Base-by-base conservation (phyloP, 257 asterid genomes). In the Thymus quinquecostatus region DNA sequence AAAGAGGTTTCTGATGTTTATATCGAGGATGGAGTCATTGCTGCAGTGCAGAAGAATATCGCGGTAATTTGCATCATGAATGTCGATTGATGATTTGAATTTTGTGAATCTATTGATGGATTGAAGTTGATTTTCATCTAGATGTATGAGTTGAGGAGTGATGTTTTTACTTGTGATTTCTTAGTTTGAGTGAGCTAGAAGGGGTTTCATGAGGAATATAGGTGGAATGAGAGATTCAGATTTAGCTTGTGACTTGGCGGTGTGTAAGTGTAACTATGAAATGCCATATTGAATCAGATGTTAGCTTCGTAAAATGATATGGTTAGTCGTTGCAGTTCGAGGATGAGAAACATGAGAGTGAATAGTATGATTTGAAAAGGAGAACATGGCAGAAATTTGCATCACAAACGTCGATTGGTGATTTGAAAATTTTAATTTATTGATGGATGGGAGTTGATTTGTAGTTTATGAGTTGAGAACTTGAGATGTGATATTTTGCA, bases 1-100 rank as follows among this genome's bases (percentile, higher is more conserved):
- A 92, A 86, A 79, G 87, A 94, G 81, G 78, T 81, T 68, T 87
- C 97, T 49, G 97, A 94, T 82, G 97, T 94, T 49, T 91, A 89
- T 69, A 74, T 94, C 48, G 97, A 91, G 70, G 86, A 94, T 79
- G 99, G 97, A 40, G 64, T 85, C 68, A 83, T 94, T 64, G 82
- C 75, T 51, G 87, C 82, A 0, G 97, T 94, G 71, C 84, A 86
- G 78, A 84, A 79, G 13, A 84, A 83, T 70, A 84, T 94, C 60
- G 53, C 61, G 96, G 99, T 91, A 91, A 45, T 65, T 21, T 8
- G 40, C 44, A 53, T 47, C 58, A 10, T 27, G 11, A 56, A 9
- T 41, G 12, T 12, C 32, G 7, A 10, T 21, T 41, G 60, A 64
- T 34, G 28, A 38, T 77, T 54, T 54, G 9, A 32, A 30, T 48